Base-by-base conservation (phyloP, 2,329 filamentous ascomycete species). In the Tricladium varicosporioides region DNA sequence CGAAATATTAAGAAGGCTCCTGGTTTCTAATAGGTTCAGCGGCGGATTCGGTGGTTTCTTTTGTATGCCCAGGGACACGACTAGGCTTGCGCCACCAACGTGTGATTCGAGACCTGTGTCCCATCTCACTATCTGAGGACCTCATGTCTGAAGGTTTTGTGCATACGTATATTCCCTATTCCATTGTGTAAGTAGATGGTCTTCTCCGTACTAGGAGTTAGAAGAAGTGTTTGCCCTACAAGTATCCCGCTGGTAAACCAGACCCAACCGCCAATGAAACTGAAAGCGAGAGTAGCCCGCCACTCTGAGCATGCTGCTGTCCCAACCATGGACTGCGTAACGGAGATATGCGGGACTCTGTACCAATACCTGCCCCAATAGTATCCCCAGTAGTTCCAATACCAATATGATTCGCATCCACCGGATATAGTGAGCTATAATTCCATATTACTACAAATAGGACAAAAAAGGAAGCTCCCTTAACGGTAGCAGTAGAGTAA, bases 321-420 rank as follows among this genome's bases (percentile, higher is more conserved):
- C 8, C 48, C 48, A n/a, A 45, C 40, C 11, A 51, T 14, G 9
- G 52, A 15, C 10, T 10, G 14, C 9, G 36, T 46, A n/a, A 22
- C 40, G 1, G 15, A 18, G 7, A 5, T 33, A 5, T 16, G 8
- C 2, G 53, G 53, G 27, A 40, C 36, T 11, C 8, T 43, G 8
- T 15, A 32, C 19, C 27, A 51, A 15, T 51, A 55, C 7, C 45
- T 15, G 5, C 53, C 53, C 53, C 53, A 55, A 22, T 50, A 55
- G 19, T 55, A 55, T 9, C 46, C 47, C 53, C 53, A 50, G 13
- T 49, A 31, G 13, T 45, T 49, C 18, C 32, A 50, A 7, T 45
- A 16, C 53, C 53, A 55, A 32, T 55, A 51, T 5, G 46, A 32
- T 9, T 14, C 13, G n/a, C 53, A 55, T 33, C 46, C 36, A 10